Base-by-base conservation (phyloP, 371 early-diverging fungal species). In the Sanchytrium tribonematis region DNA sequence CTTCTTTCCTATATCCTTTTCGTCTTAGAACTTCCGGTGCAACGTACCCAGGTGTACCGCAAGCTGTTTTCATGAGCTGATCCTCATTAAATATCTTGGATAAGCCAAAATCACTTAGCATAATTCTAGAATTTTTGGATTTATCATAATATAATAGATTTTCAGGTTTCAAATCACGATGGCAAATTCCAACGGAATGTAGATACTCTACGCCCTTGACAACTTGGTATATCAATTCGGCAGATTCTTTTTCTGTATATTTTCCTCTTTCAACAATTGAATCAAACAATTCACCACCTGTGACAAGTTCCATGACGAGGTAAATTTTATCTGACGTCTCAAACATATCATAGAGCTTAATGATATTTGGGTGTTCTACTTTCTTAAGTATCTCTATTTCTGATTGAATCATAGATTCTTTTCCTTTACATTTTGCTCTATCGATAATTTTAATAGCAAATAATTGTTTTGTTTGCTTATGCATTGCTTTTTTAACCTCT, bases 21-120 rank as follows among this genome's bases (percentile, higher is more conserved):
- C 80, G 73, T 32, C 77, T 74, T 70, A 98, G 76, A 0, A 98
- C 85, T 75, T 99, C 99, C 0, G 98, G 98, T 0, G 98, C 88
- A 75, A 80, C 72, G 80, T 99, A 99, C 70, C 90, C 94, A 0
- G 97, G 97, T 0, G 99, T 98, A 27, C 98, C 92, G 77, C 95
- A 90, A 72, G 88, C 84, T 5, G 91, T 91, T 71, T 76, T 75
- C 79, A 84, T 84, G 30, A 77, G 77, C 75, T 78, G 76, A 30
- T 80, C 76, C 75, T 83, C 80, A 81, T 81, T 74, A 81, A 86
- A 77, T 76, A 88, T 87, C 75, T 89, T 91, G 66, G 94, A 91
- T 65, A 95, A 76, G 0, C 96, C 96, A 81, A 95, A 95, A 75
- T 95, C 96, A 28, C 89, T 84, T 30, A 95, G 83, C 81, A 92